phyloP scores from a whole-genome alignment of 345 rosid genomes.

The Schrenkiella parvula region DNA sequence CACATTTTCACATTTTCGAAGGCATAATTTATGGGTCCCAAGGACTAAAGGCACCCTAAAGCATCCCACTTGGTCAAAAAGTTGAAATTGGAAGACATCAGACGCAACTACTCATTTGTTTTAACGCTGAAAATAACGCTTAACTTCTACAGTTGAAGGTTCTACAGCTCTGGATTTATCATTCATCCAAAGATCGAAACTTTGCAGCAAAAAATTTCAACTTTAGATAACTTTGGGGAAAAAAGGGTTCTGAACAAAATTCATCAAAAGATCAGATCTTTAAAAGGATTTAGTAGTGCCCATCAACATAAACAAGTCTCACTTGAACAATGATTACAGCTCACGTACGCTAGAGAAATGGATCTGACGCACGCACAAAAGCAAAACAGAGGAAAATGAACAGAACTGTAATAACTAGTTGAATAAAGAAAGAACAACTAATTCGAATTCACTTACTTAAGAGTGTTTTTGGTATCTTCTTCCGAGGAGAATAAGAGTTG shows the following conservation, averaged over 20 bases:
- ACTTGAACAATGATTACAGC: neutral
- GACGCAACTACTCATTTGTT: conserved; percentile 27
- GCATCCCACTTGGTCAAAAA: conserved; percentile 33
- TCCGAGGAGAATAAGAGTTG: neutral
- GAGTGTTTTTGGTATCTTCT: neutral
- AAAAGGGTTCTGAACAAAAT: neutral
- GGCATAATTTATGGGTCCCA: conserved; percentile 27
- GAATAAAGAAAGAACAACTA: neutral
- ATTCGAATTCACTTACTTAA: conserved; percentile 13
- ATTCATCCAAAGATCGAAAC: conserved; percentile 18
- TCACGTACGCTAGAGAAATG: conserved; percentile 6
- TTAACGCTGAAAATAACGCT: conserved; percentile 10
- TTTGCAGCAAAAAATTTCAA: neutral
- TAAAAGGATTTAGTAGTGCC: neutral
- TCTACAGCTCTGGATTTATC: neutral
- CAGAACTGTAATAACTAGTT: neutral
- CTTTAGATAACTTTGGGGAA: neutral
- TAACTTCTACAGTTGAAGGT: neutral
- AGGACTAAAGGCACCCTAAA: conserved; percentile 24
- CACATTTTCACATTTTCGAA: neutral
- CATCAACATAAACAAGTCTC: conserved; percentile 13
- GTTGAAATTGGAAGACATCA: conserved; percentile 24
- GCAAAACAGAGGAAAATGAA: conserved; percentile 19
- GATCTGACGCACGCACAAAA: conserved; percentile 3
- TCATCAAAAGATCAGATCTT: conserved; percentile 23